Conservation (phyloP, 2,329 filamentous ascomycete genomes). For the Elsinoe batatas region DNA sequence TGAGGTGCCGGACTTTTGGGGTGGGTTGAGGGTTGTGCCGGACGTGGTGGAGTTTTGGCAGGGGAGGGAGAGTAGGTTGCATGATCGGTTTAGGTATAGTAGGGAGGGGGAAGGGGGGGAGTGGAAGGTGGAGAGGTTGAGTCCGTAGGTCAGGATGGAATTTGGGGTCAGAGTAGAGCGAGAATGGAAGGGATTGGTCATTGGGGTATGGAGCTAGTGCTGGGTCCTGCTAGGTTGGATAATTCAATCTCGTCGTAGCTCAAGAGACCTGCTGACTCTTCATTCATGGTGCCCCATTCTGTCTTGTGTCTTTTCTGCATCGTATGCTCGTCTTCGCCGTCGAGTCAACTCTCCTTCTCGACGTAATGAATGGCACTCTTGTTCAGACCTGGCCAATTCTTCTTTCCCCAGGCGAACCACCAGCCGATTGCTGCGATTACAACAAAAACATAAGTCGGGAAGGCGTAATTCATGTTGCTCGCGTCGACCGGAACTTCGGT, state of each 20-base stretch:
- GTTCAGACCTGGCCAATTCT: conserved; percentile 19
- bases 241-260: background rate
- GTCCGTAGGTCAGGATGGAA: conserved; percentile 51
- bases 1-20: conserved; percentile 90
- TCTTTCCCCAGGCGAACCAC: conserved; percentile 18
- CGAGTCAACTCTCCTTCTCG: conserved; percentile 10
- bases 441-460: conserved; percentile 20
- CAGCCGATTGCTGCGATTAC: conserved; percentile 17
- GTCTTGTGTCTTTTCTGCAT: background rate
- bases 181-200: background rate
- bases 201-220: background rate
- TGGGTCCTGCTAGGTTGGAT: background rate
- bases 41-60: conserved; percentile 93
- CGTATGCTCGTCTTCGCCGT: background rate
- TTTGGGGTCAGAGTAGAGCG: no score
- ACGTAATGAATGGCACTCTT: conserved; percentile 16
- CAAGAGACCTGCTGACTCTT: background rate
- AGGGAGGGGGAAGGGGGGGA: conserved; percentile 41
- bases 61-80: conserved; percentile 76
- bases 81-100: conserved; percentile 86
- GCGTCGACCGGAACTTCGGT: conserved; percentile 20
- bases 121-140: conserved; percentile 65
- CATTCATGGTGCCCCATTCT: background rate
- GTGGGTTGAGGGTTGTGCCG: conserved; percentile 75
- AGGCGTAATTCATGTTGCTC: conserved; percentile 20